Conservation (phyloP, 75 land plant genomes). For the Sequoia sempervirens region DNA sequence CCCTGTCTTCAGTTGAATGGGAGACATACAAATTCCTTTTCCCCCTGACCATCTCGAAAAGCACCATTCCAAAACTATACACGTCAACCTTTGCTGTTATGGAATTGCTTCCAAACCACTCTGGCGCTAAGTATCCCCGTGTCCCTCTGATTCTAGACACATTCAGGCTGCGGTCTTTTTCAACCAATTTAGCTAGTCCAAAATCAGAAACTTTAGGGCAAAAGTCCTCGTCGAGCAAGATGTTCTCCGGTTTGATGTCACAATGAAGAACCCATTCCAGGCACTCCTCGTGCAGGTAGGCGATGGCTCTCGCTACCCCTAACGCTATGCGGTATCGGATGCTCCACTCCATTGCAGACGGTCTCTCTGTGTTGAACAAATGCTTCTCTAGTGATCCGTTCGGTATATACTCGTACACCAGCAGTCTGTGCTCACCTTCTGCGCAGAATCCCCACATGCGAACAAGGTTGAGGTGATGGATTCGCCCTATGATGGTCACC, state of each 20-base stretch:
- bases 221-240: slow-evolving; percentile 14
- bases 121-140: slow-evolving; percentile 17
- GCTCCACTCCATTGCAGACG: slow-evolving; percentile 3
- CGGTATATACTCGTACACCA: slow-evolving; percentile 10
- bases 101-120: background rate
- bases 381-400: slow-evolving; percentile 37
- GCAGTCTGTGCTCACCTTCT: too few species aligned
- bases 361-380: slow-evolving; percentile 13
- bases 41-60: too few species aligned
- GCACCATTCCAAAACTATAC: slow-evolving; percentile 36
- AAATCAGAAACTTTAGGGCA: slow-evolving; percentile 23
- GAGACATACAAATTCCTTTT: slow-evolving; percentile 30
- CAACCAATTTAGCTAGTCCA: background rate
- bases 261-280: too few species aligned
- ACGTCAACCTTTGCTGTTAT: slow-evolving; percentile 54
- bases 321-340: slow-evolving; percentile 5
- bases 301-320: too few species aligned
- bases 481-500: too few species aligned
- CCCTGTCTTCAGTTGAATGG: slow-evolving; percentile 17
- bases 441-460: too few species aligned
- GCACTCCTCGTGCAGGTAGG: too few species aligned
- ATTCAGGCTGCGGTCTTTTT: background rate
- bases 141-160: slow-evolving; percentile 10
- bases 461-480: too few species aligned
- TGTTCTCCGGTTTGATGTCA: slow-evolving; percentile 2